Percentiles rank a stretch among this genome's conserved stretches.
Conservation (phyloP, 1,284 basidiomycete genomes). For the Stygiomarasmius scandens region DNA sequence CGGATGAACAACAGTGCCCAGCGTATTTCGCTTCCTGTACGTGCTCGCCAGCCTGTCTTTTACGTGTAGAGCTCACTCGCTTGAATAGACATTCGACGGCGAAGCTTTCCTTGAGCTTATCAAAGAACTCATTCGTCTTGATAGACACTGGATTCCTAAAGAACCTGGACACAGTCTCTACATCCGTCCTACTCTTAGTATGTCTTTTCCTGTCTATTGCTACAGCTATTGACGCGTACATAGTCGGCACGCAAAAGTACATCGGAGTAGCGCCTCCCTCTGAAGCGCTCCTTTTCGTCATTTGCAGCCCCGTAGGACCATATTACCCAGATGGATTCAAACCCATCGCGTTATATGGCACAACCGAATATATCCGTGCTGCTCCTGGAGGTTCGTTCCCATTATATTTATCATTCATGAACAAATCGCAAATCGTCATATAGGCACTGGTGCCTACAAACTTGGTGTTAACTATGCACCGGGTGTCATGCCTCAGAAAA, state of each 20-base stretch:
- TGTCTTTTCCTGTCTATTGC: conserved; percentile 25
- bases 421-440: neutral
- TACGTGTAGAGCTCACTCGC: conserved; percentile 7
- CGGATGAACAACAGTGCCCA: conserved; percentile 82
- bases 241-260: conserved; percentile 89
- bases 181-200: conserved; percentile 81
- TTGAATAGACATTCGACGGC: conserved; percentile 75
- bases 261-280: conserved; percentile 88
- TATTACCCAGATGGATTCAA: conserved; percentile 97
- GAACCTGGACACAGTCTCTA: conserved; percentile 92
- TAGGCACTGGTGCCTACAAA: conserved; percentile 89
- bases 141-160: conserved; percentile 92
- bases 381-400: conserved; percentile 75
- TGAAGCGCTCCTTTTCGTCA: conserved; percentile 93
- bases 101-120: conserved; percentile 82
- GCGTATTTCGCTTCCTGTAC: conserved; percentile 76
- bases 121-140: conserved; percentile 85
- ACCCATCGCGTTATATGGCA: conserved; percentile 90
- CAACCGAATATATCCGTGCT: conserved; percentile 89
- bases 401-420: neutral
- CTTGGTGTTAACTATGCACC: conserved; percentile 92
- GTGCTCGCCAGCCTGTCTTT: neutral
- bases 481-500: conserved; percentile 85
- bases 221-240: neutral
- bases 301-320: conserved; percentile 91